These are phyloP conservation scores for Wickerhamiella galacta DNA, from an alignment of 805 yeast genomes.

Conservation along the genomic window DNA sequence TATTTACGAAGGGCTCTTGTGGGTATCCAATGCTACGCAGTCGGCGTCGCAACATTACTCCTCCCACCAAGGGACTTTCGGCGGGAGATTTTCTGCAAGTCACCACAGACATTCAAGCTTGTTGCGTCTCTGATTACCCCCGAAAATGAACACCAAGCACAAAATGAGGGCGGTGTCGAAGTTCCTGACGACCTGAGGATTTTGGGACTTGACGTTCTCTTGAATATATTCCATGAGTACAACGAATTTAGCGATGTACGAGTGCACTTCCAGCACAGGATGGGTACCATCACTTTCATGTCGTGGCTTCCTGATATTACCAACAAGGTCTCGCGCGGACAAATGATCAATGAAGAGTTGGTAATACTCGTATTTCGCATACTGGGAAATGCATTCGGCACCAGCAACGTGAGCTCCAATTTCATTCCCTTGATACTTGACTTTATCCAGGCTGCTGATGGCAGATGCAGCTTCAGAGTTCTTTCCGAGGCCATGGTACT, in stretches of 20 bases:
- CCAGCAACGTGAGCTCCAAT: neutral
- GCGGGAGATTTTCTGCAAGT: neutral
- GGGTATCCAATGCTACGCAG: neutral
- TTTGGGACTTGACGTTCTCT: neutral
- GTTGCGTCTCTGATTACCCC: neutral
- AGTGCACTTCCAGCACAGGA: neutral
- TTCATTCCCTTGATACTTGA: constrained; percentile 1
- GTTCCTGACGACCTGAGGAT: neutral
- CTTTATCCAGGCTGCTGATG: constrained; percentile 1
- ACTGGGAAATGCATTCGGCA: constrained; percentile 1
- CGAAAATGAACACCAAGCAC: neutral
- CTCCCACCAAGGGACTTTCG: neutral
- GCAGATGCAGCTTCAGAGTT: neutral
- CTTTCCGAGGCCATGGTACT: constrained; percentile 4
- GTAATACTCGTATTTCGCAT: neutral
- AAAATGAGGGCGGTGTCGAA: neutral
- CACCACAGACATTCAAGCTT: neutral
- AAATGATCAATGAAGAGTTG: neutral
- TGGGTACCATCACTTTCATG: constrained; percentile 1
- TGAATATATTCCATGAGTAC: constrained; percentile 1
- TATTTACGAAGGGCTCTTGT: neutral
- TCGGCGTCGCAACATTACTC: neutral
- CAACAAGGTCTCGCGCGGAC: neutral
- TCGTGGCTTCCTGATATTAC: constrained; percentile 1
- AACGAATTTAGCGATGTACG: neutral